phyloP scores from a whole-genome alignment of 163 green algal genomes.

The Chloroidium sp. region DNA sequence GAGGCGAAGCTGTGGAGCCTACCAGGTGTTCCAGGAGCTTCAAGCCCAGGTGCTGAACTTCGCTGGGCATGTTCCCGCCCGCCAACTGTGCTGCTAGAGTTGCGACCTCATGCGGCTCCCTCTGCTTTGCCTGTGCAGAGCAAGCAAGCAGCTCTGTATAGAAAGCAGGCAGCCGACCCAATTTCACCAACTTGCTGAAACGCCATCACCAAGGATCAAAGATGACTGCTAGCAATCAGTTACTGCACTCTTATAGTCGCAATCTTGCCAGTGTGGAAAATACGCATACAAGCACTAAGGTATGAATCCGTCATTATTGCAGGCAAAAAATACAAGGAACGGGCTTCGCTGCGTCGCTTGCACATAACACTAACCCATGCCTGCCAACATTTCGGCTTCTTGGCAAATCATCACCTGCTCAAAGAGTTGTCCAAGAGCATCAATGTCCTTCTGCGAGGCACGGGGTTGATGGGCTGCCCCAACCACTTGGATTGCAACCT shows the following conservation, averaged over 20 bases:
- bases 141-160: neutral
- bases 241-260: no score
- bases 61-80: conserved; percentile 26
- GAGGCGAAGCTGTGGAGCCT: neutral
- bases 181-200: neutral
- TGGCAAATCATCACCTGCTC: neutral
- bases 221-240: neutral
- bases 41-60: conserved; percentile 59
- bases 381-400: no score
- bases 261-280: neutral
- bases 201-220: neutral
- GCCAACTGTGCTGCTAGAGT: conserved; percentile 22
- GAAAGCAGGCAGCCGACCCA: neutral
- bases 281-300: neutral
- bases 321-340: neutral
- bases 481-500: no score
- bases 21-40: conserved; percentile 58
- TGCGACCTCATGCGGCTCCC: neutral
- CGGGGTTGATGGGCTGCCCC: no score
- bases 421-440: neutral
- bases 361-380: no score
- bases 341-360: no score
- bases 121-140: conserved; percentile 4
- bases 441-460: neutral
- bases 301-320: neutral